These are phyloP conservation scores for Acacia crassicarpa DNA, from an alignment of 306 rosid genomes.

Conservation along the genomic window DNA sequence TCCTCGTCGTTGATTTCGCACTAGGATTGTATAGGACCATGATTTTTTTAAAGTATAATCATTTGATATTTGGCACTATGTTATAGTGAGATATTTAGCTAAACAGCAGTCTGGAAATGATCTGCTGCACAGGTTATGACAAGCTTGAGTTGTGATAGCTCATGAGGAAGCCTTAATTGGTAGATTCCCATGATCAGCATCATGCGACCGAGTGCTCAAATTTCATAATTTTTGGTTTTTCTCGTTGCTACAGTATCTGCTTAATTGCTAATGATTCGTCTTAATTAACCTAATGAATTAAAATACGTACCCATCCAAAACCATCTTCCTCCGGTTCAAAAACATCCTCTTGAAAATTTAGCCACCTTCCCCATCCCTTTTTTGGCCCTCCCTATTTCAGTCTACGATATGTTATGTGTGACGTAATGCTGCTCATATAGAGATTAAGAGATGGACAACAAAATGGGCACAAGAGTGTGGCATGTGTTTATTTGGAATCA, in stretches of 20 bases:
- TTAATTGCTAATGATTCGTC: background rate
- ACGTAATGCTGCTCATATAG: background rate
- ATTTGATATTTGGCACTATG: no score
- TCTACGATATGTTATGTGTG: background rate
- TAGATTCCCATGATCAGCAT: slow-evolving; percentile 39
- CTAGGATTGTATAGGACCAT: no score
- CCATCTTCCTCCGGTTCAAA: slow-evolving; percentile 20
- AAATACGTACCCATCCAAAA: no score
- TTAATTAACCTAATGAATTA: slow-evolving; percentile 36
- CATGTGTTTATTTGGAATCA: slow-evolving; percentile 21
- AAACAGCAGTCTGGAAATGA: no score
- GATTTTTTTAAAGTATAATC: no score
- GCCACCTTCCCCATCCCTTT: background rate
- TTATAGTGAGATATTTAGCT: no score
- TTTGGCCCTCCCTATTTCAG: background rate
- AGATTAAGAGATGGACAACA: background rate
- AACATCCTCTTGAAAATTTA: background rate
- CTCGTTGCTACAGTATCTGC: background rate
- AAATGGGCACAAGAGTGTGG: background rate
- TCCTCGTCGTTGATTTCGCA: no score
- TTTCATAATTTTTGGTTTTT: background rate
- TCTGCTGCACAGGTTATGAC: no score
- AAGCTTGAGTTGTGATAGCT: no score
- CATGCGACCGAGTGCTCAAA: slow-evolving; percentile 7
- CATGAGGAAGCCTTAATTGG: background rate